phyloP scores from a whole-genome alignment of 2,329 filamentous ascomycete species.

The Cordyceps cateniannulata region DNA sequence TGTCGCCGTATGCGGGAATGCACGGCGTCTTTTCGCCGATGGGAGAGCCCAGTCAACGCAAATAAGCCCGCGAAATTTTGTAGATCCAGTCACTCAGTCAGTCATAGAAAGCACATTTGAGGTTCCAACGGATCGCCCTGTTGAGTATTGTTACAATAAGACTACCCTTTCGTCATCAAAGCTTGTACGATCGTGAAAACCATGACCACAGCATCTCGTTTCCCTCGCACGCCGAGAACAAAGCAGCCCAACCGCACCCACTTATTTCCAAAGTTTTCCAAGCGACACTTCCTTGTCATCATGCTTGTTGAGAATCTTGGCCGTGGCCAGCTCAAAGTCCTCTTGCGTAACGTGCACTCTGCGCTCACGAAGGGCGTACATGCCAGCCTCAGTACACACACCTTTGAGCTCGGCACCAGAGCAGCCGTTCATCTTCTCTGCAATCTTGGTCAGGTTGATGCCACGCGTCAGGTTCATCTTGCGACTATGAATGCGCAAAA shows the following conservation, averaged over 20 bases:
- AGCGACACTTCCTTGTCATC: conserved; percentile 95
- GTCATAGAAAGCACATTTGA: not conserved
- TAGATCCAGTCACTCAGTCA: not conserved
- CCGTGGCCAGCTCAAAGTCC: conserved; percentile 96
- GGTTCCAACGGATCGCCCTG: conserved; percentile 9
- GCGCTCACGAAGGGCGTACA: conserved; percentile 93
- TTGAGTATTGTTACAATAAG: conserved; percentile 12
- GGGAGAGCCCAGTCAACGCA: conserved; percentile 17
- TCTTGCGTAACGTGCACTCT: conserved; percentile 98
- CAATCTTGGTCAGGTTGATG: conserved; percentile 97
- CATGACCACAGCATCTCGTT: not conserved
- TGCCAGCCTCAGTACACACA: conserved; percentile 96
- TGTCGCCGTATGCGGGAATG: conserved; percentile 55
- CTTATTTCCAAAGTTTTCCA: conserved; percentile 66
- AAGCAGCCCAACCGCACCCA: conserved; percentile 14
- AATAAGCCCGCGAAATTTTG: not conserved
- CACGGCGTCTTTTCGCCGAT: conserved; percentile 49
- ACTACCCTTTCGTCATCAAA: conserved; percentile 12
- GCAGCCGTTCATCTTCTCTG: conserved; percentile 99
- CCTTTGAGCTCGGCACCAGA: conserved; percentile 97
- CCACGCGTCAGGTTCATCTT: conserved; percentile 98
- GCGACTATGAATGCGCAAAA: conserved; percentile 92
- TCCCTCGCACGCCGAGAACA: not conserved
- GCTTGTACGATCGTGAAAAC: not conserved
- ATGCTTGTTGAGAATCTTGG: conserved; percentile 99